phyloP scores from a whole-genome alignment of 2,329 filamentous ascomycete species.

The Monilinia laxa region DNA sequence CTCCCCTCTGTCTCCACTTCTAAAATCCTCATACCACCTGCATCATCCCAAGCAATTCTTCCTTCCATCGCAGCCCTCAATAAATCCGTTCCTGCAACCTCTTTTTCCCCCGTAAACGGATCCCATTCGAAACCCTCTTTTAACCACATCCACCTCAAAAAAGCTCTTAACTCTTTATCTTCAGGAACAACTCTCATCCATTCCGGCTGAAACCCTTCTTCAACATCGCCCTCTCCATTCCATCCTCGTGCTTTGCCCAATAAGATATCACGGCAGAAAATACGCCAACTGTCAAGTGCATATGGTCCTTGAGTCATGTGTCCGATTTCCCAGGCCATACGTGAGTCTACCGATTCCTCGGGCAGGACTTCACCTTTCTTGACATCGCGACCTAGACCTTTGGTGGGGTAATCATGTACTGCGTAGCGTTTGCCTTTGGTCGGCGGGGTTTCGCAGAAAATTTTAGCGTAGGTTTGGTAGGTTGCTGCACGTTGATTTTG shows the following conservation, averaged over 20 bases:
- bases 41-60: conserved; percentile 47
- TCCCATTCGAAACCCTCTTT: conserved; percentile 83
- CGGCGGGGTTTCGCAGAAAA: conserved; percentile 64
- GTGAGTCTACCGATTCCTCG: conserved; percentile 42
- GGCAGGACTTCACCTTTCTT: conserved; percentile 48
- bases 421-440: conserved; percentile 55
- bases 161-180: conserved; percentile 89
- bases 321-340: conserved; percentile 72
- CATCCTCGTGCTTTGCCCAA: conserved; percentile 65
- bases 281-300: conserved; percentile 86
- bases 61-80: conserved; percentile 57
- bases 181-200: conserved; percentile 83
- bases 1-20: conserved; percentile 33
- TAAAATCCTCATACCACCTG: conserved; percentile 42
- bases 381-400: conserved; percentile 50
- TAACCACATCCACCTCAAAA: conserved; percentile 88
- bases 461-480: conserved; percentile 68
- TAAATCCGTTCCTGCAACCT: conserved; percentile 53
- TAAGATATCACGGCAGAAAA: conserved; percentile 82
- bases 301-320: conserved; percentile 82
- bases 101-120: conserved; percentile 63
- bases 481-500: conserved; percentile 64
- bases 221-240: conserved; percentile 63
- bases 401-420: conserved; percentile 54
- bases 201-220: conserved; percentile 69